Percentiles rank a stretch among this genome's conserved stretches.
Conservation (phyloP, 345 rosid species). For the Diplotaxis tenuifolia region DNA sequence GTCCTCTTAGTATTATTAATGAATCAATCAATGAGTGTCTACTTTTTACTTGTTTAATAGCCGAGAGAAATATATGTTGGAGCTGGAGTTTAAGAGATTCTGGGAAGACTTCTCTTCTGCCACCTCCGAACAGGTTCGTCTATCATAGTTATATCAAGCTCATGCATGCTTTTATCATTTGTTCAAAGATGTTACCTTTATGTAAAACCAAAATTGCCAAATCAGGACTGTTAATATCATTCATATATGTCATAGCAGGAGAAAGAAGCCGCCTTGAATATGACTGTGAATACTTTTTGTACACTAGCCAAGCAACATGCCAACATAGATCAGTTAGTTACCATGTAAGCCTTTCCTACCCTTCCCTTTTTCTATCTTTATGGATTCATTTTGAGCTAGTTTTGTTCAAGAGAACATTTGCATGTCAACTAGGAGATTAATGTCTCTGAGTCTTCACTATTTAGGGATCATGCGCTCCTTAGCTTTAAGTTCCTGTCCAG, state of each 20-base stretch:
- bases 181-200: background rate
- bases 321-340: conserved; percentile 84
- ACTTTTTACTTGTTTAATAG: conserved; percentile 11
- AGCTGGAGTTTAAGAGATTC: conserved; percentile 84
- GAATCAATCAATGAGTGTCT: background rate
- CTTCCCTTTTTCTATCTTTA: background rate
- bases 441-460: background rate
- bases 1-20: background rate
- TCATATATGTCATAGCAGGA: conserved; percentile 55
- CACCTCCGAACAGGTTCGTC: conserved; percentile 76
- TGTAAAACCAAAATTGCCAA: background rate
- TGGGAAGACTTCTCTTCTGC: conserved; percentile 99
- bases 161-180: background rate
- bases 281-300: conserved; percentile 79
- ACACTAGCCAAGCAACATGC: conserved; percentile 89
- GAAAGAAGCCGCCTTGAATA: conserved; percentile 91
- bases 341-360: conserved; percentile 56
- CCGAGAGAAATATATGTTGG: conserved; percentile 81
- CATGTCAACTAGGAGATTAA: background rate
- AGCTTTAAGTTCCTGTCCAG: background rate
- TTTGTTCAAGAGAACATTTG: background rate
- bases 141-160: background rate
- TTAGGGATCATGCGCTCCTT: background rate
- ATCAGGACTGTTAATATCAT: conserved; percentile 22
- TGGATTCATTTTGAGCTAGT: conserved; percentile 3